These are phyloP conservation scores for carrot (Daucus carota) DNA, from an alignment of 129 eudicot genomes.

Conservation along the genomic window DNA sequence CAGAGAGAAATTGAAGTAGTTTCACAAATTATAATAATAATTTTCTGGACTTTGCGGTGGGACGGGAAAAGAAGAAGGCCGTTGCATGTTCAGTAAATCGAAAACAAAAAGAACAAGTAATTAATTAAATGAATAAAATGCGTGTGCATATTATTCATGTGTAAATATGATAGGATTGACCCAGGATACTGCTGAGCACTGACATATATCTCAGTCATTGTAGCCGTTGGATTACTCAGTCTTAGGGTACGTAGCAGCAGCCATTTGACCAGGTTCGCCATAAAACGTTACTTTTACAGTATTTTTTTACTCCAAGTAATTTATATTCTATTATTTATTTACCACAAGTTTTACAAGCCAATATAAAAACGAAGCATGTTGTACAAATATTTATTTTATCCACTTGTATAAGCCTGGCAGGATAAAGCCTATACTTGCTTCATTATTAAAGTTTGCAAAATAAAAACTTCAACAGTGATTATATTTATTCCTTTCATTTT, in stretches of 20 bases:
- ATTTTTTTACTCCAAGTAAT: not conserved
- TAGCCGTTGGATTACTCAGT: conserved; percentile 9
- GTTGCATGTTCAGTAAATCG: not conserved
- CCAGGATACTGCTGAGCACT: not conserved
- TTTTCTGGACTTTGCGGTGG: too few relatives aligned
- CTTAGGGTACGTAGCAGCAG: not conserved
- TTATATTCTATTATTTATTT: too few relatives aligned
- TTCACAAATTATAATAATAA: too few relatives aligned
- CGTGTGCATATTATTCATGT: not conserved
- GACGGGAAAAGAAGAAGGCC: not conserved
- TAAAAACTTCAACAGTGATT: too few relatives aligned
- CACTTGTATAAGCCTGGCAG: too few relatives aligned
- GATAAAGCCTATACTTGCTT: too few relatives aligned
- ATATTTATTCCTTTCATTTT: too few relatives aligned
- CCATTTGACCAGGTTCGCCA: not conserved
- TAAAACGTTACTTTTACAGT: not conserved
- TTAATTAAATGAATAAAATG: not conserved
- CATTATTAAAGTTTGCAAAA: too few relatives aligned
- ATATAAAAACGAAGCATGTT: too few relatives aligned
- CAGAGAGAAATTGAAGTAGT: too few relatives aligned
- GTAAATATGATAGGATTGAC: not conserved
- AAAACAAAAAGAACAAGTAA: not conserved
- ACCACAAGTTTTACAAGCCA: too few relatives aligned
- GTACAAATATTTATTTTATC: too few relatives aligned
- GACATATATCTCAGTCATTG: not conserved